Base-by-base conservation (phyloP, 179 eudicot species). In the Pouteria campechiana region DNA sequence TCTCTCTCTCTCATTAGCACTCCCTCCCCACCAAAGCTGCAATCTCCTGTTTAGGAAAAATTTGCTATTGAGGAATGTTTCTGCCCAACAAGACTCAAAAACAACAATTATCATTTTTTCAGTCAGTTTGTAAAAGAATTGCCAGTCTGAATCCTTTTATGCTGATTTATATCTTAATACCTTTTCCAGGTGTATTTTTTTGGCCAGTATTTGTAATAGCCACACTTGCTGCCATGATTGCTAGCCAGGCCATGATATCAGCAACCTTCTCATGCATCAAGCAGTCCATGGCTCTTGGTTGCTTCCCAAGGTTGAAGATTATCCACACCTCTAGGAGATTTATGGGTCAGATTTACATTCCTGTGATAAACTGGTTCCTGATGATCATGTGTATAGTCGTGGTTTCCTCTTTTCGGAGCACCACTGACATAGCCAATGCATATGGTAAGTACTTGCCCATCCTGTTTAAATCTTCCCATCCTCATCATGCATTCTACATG, bases 241-340 rank as follows among this genome's bases (percentile, higher is more conserved):
- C 95, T 8, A 89, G 95, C 51, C 97, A 85, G 58, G 97, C 97
- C 50, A 89, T 89, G 95, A 85, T 89, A 34, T 85, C 97, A 12
- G 95, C 93, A 28, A 76, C 97, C 3, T 89, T 89, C 42, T 89
- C 97, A 0, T 78, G 83, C 61, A 58, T 85, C 41, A 89, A 89
- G 58, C 95, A 89, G 55, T 52, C 95, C 32, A 85, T 85, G 93
- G 81, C 93, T 27, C 80, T 89, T 13, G 95, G 95, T 30, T 81
- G 97, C 60, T 89, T 89, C 57, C 97, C 97, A 2, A 69, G 97
- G 57, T 14, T 89, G 63, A 89, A 89, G 69, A 68, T 89, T 16
- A 52, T 89, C 42, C 97, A 89, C 77, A 85, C 97, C 25, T 89
- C 97, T 7, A 78, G 62, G 73, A 72, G 18, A 62, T 64, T 46